These are phyloP conservation scores for Boletus mariae DNA, from an alignment of 1,284 basidiomycete genomes.

Conservation along the genomic window DNA sequence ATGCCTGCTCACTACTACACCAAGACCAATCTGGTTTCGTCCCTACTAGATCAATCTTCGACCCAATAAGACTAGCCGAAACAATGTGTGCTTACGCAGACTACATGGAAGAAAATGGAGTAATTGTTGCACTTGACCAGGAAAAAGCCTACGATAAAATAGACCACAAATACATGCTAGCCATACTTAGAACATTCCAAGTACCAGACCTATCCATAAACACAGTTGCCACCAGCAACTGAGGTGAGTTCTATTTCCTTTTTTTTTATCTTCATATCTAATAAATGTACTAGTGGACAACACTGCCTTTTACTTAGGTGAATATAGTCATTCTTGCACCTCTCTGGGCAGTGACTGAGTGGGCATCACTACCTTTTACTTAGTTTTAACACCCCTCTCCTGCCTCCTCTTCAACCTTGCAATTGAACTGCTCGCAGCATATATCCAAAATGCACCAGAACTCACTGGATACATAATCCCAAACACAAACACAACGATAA, in stretches of 20 bases:
- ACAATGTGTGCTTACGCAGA: constrained; percentile 2
- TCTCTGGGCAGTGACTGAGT: too few relatives aligned
- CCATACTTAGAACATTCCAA: not conserved
- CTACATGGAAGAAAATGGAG: constrained; percentile 6
- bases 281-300: constrained; percentile 10
- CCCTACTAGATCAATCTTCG: not conserved
- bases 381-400: constrained; percentile 27
- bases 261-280: too few relatives aligned
- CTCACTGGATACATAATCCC: not conserved
- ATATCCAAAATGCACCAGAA: not conserved
- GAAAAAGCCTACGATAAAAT: constrained; percentile 20
- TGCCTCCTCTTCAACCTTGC: constrained; percentile 37
- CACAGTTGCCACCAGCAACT: constrained; percentile 16
- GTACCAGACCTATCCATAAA: constrained; percentile 17
- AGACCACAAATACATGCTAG: constrained; percentile 3
- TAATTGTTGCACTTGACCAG: constrained; percentile 6
- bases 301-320: constrained; percentile 8
- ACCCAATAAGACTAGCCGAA: constrained; percentile 3
- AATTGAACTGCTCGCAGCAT: constrained; percentile 13
- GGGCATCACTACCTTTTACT: too few relatives aligned
- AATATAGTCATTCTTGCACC: too few relatives aligned
- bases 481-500: too few relatives aligned
- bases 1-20: not conserved
- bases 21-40: constrained; percentile 11
- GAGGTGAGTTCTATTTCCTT: too few relatives aligned